Evolutionary conservation across 257 asterid species (phyloP).

Genomic region (Solanum acaule): DNA sequence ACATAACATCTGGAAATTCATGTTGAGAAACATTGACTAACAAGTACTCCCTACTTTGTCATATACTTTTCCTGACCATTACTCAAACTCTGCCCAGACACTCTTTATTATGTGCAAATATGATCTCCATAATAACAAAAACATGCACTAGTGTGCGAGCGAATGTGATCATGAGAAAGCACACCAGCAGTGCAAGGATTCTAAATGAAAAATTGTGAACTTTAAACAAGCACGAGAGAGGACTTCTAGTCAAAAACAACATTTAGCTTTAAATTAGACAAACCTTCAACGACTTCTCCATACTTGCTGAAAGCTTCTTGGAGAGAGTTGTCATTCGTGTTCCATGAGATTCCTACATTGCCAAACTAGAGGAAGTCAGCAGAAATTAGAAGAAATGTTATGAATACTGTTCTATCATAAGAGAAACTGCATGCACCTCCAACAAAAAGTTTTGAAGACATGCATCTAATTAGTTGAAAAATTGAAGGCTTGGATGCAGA

Average conservation of each 20-base stretch:
- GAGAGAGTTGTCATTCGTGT: conserved; percentile 50
- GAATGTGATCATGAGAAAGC: background rate
- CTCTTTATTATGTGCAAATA: background rate
- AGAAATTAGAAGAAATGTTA: background rate
- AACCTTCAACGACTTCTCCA: conserved; percentile 82
- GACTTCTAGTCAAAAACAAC: background rate
- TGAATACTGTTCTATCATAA: background rate
- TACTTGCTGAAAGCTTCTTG: conserved; percentile 52
- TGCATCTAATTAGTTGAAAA: conserved; percentile 64
- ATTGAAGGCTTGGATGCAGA: conserved; percentile 46
- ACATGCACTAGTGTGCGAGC: background rate
- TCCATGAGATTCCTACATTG: conserved; percentile 57
- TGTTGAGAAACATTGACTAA: background rate
- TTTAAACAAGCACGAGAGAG: background rate
- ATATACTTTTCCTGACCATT: background rate
- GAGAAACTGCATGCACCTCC: conserved; percentile 46
- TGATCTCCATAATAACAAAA: background rate
- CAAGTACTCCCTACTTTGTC: background rate
- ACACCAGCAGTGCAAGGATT: background rate
- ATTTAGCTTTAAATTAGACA: background rate
- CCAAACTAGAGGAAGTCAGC: background rate
- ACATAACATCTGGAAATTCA: background rate
- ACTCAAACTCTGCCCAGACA: background rate
- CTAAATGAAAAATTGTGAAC: background rate
- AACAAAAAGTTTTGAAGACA: conserved; percentile 73